These are phyloP conservation scores for Podospora pseudoanserina DNA, from an alignment of 495 filamentous ascomycete genomes.

Conservation along the genomic window DNA sequence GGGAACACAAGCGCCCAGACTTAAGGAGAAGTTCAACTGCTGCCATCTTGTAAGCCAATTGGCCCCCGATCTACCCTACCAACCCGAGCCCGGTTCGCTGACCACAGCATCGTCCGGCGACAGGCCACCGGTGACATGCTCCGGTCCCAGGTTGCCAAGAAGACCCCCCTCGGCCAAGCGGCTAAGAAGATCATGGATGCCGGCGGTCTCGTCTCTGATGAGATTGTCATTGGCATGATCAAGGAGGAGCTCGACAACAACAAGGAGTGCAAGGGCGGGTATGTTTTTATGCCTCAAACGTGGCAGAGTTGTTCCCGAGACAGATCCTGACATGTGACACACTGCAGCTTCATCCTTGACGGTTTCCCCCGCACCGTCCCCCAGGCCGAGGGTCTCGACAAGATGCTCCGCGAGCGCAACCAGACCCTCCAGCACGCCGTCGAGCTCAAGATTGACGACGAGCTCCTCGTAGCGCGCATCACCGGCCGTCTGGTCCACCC, in stretches of 20 bases:
- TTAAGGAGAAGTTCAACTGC: slow-evolving; percentile 94
- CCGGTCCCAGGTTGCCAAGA: slow-evolving; percentile 95
- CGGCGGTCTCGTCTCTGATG: slow-evolving; percentile 94
- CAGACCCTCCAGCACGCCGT: slow-evolving; percentile 88
- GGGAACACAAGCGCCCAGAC: slow-evolving; percentile 95
- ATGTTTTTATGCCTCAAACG: slow-evolving; percentile 33
- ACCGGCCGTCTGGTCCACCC: slow-evolving; percentile 95
- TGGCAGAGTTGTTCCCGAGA: not conserved
- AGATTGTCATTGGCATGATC: slow-evolving; percentile 99
- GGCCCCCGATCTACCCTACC: slow-evolving; percentile 10
- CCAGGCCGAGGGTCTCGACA: slow-evolving; percentile 90
- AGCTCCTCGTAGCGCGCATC: slow-evolving; percentile 88
- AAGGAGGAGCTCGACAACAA: slow-evolving; percentile 93
- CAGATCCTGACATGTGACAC: slow-evolving; percentile 8
- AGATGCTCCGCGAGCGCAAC: slow-evolving; percentile 71
- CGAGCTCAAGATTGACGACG: slow-evolving; percentile 95
- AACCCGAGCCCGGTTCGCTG: slow-evolving; percentile 3
- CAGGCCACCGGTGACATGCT: slow-evolving; percentile 99
- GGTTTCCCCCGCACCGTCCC: slow-evolving; percentile 96
- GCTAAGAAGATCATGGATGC: slow-evolving; percentile 99
- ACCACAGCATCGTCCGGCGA: slow-evolving; percentile 6
- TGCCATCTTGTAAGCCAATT: slow-evolving; percentile 81
- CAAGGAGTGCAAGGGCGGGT: slow-evolving; percentile 94
- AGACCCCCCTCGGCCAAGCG: slow-evolving; percentile 89
- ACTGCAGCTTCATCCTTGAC: slow-evolving; percentile 89